Percentiles rank a stretch among this genome's conserved stretches.
Conservation (phyloP, 192 early-diverging fungal species). For the Backusella australiensis region DNA sequence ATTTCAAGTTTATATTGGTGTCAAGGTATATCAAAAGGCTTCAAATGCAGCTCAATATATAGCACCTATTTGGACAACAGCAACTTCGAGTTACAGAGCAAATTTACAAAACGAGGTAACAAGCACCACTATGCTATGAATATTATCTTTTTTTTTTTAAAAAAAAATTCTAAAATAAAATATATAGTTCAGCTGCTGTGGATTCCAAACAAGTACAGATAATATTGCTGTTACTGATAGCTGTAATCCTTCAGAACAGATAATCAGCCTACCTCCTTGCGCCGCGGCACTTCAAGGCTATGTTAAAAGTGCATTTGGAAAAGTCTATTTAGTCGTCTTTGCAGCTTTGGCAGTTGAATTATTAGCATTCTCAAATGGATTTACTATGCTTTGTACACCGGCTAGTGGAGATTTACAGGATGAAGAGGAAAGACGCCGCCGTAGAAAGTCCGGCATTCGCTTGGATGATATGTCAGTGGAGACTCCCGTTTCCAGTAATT, state of each 20-base stretch:
- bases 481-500: not conserved
- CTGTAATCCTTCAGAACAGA: not conserved
- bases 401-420: constrained; percentile 4
- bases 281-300: not conserved
- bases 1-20: constrained; percentile 18
- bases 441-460: constrained; percentile 27
- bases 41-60: constrained; percentile 13
- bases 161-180: not conserved
- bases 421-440: constrained; percentile 16
- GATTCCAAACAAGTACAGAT: constrained; percentile 15
- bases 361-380: constrained; percentile 25
- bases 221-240: constrained; percentile 5
- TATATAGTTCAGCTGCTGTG: constrained; percentile 20
- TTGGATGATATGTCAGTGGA: constrained; percentile 26
- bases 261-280: not conserved
- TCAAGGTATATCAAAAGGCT: constrained; percentile 19
- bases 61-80: not conserved
- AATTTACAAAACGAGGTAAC: constrained; percentile 22
- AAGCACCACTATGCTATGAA: not conserved
- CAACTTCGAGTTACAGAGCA: constrained; percentile 4
- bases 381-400: constrained; percentile 24
- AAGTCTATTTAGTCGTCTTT: constrained; percentile 27
- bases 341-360: constrained; percentile 25
- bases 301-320: constrained; percentile 7
- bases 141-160: not conserved